Conservation (phyloP, 768 basidiomycete species). For the Phlebiopsis gigantea region DNA sequence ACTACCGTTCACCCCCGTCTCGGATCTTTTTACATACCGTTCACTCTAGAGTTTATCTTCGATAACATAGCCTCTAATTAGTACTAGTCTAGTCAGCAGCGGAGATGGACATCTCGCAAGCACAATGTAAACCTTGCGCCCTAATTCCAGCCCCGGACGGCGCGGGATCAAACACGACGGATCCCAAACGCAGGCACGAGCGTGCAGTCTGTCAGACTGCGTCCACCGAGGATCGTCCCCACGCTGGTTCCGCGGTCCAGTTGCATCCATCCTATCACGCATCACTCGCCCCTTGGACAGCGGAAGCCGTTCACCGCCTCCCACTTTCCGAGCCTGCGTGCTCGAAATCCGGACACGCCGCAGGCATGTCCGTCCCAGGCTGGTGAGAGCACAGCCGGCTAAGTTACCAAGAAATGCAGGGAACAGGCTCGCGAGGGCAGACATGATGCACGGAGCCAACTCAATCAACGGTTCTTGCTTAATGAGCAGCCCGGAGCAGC, state of each 20-base stretch:
- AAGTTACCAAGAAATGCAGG: no score
- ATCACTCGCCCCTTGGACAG: no score
- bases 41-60: background rate
- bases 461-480: no score
- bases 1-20: background rate
- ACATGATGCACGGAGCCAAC: no score
- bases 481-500: background rate
- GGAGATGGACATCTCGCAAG: background rate
- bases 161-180: background rate
- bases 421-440: no score
- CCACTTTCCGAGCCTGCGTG: no score
- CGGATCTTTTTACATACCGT: background rate
- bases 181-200: background rate
- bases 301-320: no score
- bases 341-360: no score
- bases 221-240: background rate
- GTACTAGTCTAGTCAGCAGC: background rate
- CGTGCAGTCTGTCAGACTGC: background rate
- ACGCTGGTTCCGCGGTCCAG: no score
- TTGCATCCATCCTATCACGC: no score
- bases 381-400: background rate
- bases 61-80: background rate
- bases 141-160: background rate
- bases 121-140: background rate
- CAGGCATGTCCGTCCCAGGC: background rate